A percentile compares a stretch with the other conserved stretches of the same genome.
Evolutionary conservation across 106 monocot genomes (phyloP).

Genomic region (Hemerocallis citrina): DNA sequence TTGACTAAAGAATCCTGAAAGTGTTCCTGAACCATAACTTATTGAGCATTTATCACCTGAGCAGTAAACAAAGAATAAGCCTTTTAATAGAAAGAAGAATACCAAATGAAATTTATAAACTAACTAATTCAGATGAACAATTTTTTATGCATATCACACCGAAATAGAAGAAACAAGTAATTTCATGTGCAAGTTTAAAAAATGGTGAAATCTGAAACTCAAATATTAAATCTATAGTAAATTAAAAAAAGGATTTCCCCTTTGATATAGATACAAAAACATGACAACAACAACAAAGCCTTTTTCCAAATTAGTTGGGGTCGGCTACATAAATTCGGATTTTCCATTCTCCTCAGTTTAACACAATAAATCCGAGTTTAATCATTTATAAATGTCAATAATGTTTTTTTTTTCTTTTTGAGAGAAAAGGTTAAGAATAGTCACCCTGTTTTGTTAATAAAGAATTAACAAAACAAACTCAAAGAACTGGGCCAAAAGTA

Average conservation of each 20-base stretch:
- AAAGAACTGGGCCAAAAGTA: too few relatives aligned
- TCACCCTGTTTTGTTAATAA: too few relatives aligned
- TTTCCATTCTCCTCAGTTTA: too few relatives aligned
- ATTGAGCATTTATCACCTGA: slow-evolving; percentile 60
- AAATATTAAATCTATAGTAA: not conserved
- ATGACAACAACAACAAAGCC: not conserved
- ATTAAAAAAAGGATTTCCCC: not conserved
- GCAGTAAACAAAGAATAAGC: not conserved
- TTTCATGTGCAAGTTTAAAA: not conserved
- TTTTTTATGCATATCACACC: not conserved
- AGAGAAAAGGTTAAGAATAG: too few relatives aligned
- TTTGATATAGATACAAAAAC: not conserved
- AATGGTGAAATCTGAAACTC: not conserved
- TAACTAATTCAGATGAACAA: not conserved
- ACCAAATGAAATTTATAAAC: not conserved
- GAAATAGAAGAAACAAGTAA: not conserved
- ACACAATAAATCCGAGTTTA: too few relatives aligned
- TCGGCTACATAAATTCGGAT: too few relatives aligned
- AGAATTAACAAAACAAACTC: too few relatives aligned
- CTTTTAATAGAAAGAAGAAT: not conserved
- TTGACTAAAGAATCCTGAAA: slow-evolving; percentile 63
- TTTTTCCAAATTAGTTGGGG: not conserved
- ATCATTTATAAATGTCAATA: too few relatives aligned
- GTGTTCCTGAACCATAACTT: slow-evolving; percentile 50
- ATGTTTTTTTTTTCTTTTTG: too few relatives aligned